Evolutionary conservation across 1,284 basidiomycete species (phyloP), one percentile per base, ranked within the genome.

Genomic region (Sutorius eximius): DNA sequence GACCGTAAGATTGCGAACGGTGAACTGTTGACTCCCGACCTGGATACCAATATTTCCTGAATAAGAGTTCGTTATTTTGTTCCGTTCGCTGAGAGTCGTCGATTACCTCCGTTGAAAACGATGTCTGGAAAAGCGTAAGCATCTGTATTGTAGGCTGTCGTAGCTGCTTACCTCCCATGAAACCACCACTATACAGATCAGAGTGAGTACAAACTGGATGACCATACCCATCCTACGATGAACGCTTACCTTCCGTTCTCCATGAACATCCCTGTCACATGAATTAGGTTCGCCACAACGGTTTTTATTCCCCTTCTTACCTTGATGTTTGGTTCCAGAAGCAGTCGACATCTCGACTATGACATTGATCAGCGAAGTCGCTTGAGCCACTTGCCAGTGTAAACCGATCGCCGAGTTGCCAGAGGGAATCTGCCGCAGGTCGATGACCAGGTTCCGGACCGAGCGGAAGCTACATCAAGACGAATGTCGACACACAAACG

Each of bases 361-460:
- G 52, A 79, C 69, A 58, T 82, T 78, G 51, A 83, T 78, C 43
- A 93, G 72, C 1, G 86, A 87, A 0, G 89, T 92, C 1, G 86
- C 82, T 65, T 92, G 89, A 5, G 89, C 82, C 22, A 91, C 85
- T 70, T 91, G 87, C 82, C 88, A 90, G 58, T 91, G 87, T 36
- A 89, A 74, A 29, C 85, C 87, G 27, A 82, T 86, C 13, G 80
- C 86, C 3, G 73, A 61, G 15, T 71, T 73, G 6, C 74, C 66
- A 0, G 82, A 71, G 24, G 84, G 80, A 59, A 87, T 78, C 53
- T 65, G 71, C 65, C 53, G 75, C 69, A 78, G 58, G 60, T 81
- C 79, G 59, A 81, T 77, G 47, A 76, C 65, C 55, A 81, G 67
- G 66, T 81, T 80, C 36, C 79, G 72, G 27, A 80, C 72, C 8